Percentiles rank a stretch among this genome's conserved stretches.
phyloP scores from a whole-genome alignment of 2,329 filamentous ascomycete species.

The Monascus ruber region DNA sequence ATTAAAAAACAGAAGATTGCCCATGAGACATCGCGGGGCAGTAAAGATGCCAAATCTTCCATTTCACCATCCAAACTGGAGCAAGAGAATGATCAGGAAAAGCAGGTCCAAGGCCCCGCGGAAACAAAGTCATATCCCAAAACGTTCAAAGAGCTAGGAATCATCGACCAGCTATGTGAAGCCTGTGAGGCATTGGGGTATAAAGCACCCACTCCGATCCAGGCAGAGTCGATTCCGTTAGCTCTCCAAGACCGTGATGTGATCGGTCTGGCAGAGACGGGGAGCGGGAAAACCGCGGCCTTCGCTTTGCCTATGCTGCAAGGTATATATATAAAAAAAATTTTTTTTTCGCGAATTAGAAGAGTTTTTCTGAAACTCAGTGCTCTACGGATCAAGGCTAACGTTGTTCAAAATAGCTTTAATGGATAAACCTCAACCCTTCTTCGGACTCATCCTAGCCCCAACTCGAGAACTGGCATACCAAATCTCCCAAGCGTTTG shows the following conservation, averaged over 20 bases:
- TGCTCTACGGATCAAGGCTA: not conserved
- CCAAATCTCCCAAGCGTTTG: slow-evolving; percentile 80
- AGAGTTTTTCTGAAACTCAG: not conserved
- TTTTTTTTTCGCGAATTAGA: not conserved
- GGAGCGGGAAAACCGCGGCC: slow-evolving; percentile 89
- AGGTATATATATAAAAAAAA: slow-evolving; percentile 15
- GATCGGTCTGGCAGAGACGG: slow-evolving; percentile 90
- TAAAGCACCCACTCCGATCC: slow-evolving; percentile 79
- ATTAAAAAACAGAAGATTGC: slow-evolving; percentile 32
- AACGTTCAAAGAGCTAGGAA: slow-evolving; percentile 49
- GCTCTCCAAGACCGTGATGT: slow-evolving; percentile 74
- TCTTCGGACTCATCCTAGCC: slow-evolving; percentile 83
- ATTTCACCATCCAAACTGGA: slow-evolving; percentile 2
- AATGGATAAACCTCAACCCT: slow-evolving; percentile 71
- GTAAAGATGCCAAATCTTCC: slow-evolving; percentile 13
- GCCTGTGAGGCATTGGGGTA: slow-evolving; percentile 74
- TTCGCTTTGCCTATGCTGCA: slow-evolving; percentile 91
- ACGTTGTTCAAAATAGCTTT: slow-evolving; percentile 40
- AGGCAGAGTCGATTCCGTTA: slow-evolving; percentile 68
- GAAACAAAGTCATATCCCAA: slow-evolving; percentile 19
- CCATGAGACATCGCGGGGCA: slow-evolving; percentile 11
- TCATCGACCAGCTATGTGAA: slow-evolving; percentile 80
- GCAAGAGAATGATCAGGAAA: not conserved
- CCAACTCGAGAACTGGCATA: slow-evolving; percentile 88
- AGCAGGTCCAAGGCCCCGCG: not conserved